Evolutionary conservation across 2,329 filamentous ascomycete genomes (phyloP), one percentile per base, ranked within the genome.

Genomic region (Magnaporthiopsis poae): DNA sequence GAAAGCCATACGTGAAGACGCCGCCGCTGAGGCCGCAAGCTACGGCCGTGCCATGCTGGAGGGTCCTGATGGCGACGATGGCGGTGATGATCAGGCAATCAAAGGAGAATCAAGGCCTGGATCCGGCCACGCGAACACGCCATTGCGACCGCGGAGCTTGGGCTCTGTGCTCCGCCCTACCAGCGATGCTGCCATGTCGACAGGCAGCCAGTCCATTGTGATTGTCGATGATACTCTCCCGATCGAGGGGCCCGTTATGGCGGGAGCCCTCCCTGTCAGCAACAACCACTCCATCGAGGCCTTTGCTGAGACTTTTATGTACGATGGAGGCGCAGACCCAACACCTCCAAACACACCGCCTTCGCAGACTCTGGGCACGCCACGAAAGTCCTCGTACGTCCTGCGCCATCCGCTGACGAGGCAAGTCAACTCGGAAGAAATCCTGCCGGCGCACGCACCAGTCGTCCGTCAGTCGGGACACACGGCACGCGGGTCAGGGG

Each of bases 191-290:
- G 84, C 77, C 7, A 85, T 94, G 61, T 95, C 92, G 0, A 82
- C 83, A 13, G 90, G 91, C n/a, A 96, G 91, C 80, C 89, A 93
- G 73, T 96, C 92, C 0, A 96, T 96, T 70, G 84, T 96, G 66
- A 96, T 96, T 72, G 87, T 96, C 52, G 91, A 96, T 67, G 86
- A 86, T 39, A 89, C 88, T 0, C 71, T 82, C 21, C 78, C 81
- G 0, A 77, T 79, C 5, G 78, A 85, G 11, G 75, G 82, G n/a
- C 77, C 81, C 0, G 70, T 78, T 12, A 84, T 87, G 82, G 80
- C 82, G 11, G 83, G 81, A 11, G 79, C 79, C 46, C 72, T 84
- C 9, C 74, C 76, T 2, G 76, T 75, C 3, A 73, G 77, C 31
- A 81, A 79, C 66, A 76, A 77, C 13, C 46, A 56, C 3, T 85